These are phyloP conservation scores for Ceratocystis diversiconidia DNA, from an alignment of 2,329 filamentous ascomycete genomes.

Conservation along the genomic window DNA sequence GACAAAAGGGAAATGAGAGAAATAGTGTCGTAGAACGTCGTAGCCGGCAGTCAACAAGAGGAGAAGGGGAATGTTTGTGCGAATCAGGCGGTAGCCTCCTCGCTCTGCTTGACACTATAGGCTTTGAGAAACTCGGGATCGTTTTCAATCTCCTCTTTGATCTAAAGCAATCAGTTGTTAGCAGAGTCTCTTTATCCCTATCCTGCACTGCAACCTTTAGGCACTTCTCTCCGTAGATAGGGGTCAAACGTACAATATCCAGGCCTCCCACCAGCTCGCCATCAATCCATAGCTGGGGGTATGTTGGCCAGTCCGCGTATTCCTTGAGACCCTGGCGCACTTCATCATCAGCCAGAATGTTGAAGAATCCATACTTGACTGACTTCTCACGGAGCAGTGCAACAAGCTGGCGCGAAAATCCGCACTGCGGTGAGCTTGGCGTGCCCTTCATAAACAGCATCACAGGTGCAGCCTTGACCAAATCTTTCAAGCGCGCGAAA, in stretches of 20 bases:
- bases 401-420: slow-evolving; percentile 85
- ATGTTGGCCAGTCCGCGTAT: slow-evolving; percentile 97
- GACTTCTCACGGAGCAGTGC: slow-evolving; percentile 73
- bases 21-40: background rate
- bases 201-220: too few relatives aligned
- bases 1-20: background rate
- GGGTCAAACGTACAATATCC: slow-evolving; percentile 63
- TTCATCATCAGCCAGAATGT: slow-evolving; percentile 94
- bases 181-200: background rate
- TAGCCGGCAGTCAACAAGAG: background rate
- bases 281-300: slow-evolving; percentile 82
- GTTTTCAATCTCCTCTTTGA: slow-evolving; percentile 83
- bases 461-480: slow-evolving; percentile 89
- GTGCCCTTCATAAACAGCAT: slow-evolving; percentile 89
- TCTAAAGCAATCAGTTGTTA: slow-evolving; percentile 35
- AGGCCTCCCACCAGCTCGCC: slow-evolving; percentile 85
- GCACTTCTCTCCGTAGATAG: too few relatives aligned
- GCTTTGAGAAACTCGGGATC: slow-evolving; percentile 69
- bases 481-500: slow-evolving; percentile 61
- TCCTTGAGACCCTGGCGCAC: slow-evolving; percentile 93
- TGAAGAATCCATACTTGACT: slow-evolving; percentile 97
- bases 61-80: background rate
- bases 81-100: slow-evolving; percentile 24
- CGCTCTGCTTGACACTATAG: slow-evolving; percentile 43
- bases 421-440: slow-evolving; percentile 72